These are phyloP conservation scores for Aspergillus neoniger DNA, from an alignment of 2,329 filamentous ascomycete genomes.

Conservation along the genomic window DNA sequence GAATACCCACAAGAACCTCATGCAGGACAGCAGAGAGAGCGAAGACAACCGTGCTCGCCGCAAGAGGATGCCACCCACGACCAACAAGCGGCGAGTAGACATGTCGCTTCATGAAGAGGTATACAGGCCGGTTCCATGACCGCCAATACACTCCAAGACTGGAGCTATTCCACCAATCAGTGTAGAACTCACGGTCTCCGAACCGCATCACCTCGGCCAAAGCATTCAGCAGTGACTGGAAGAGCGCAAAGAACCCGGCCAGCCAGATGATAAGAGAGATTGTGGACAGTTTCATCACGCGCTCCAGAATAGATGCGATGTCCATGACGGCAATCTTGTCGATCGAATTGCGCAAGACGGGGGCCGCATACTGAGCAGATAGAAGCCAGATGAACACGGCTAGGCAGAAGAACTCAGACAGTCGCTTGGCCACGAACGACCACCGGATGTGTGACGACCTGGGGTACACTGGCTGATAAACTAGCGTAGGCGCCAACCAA, in stretches of 20 bases:
- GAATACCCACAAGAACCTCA: conserved; percentile 88
- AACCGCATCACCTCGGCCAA: conserved; percentile 88
- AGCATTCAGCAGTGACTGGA: conserved; percentile 89
- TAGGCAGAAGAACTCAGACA: conserved; percentile 74
- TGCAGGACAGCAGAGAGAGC: conserved; percentile 85
- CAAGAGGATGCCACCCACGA: conserved; percentile 71
- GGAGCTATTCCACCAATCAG: conserved; percentile 96
- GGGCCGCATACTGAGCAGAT: conserved; percentile 90
- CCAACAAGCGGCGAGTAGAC: conserved; percentile 86
- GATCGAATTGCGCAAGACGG: conserved; percentile 84
- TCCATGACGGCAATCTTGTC: conserved; percentile 82
- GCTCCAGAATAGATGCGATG: conserved; percentile 78
- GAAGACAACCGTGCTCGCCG: conserved; percentile 81
- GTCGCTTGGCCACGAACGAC: conserved; percentile 81
- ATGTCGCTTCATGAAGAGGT: conserved; percentile 93
- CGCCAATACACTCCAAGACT: conserved; percentile 89
- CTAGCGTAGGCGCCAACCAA: conserved; percentile 94
- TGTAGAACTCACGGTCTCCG: conserved; percentile 91
- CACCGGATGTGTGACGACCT: conserved; percentile 79
- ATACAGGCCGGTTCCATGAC: conserved; percentile 96
- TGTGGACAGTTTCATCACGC: conserved; percentile 90
- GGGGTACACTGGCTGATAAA: conserved; percentile 96
- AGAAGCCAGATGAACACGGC: conserved; percentile 93
- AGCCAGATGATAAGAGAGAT: conserved; percentile 97
- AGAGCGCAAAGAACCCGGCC: conserved; percentile 93